Evolutionary conservation across 306 rosid species (phyloP), one percentile per base, ranked within the genome.

Genomic region (Quillaja saponaria): DNA sequence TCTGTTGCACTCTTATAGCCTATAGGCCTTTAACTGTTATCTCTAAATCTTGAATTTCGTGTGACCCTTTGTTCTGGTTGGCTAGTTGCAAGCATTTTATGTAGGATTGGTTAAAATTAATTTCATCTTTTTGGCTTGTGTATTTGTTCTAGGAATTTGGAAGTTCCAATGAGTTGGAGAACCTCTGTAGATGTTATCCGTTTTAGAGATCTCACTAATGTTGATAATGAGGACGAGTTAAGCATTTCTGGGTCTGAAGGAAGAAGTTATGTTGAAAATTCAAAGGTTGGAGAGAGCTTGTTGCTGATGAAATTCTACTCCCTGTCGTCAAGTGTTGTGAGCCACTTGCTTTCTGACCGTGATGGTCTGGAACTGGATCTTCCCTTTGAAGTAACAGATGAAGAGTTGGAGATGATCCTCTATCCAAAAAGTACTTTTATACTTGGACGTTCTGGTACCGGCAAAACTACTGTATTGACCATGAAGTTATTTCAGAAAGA

Each of bases 381-480:
- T 28, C 97, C 97, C 0, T 86, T 86, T 69, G 91, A 86, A 72
- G 91, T 82, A 34, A 84, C 85, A 0, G 95, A 86, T 8, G 72
- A 86, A 77, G 87, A 90, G 64, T 68, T 16, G 20, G 87, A 86
- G 34, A 82, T 84, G 49, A 82, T 90, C 8, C 80, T 84, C 68
- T 82, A 68, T 50, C 50, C 55, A 9, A 70, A 34, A 76, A 90
- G 97, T 55, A 64, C 80, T 9, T 90, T 90, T 69, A 71, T 90
- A 10, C 68, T 84, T 21, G 97, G 97, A 31, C 83, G 91, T 10
- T 90, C 95, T n/a, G 97, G 97, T 34, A 90, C 97, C 0, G 97
- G 97, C 18, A 90, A 90, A 78, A 90, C 97, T 13, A 90, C 95
- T 21, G 84, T 90, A 44, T 60, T 90, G 76, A 90, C 96, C 1